Conservation (phyloP, 345 rosid species). For the Crucihimalaya himalaica region DNA sequence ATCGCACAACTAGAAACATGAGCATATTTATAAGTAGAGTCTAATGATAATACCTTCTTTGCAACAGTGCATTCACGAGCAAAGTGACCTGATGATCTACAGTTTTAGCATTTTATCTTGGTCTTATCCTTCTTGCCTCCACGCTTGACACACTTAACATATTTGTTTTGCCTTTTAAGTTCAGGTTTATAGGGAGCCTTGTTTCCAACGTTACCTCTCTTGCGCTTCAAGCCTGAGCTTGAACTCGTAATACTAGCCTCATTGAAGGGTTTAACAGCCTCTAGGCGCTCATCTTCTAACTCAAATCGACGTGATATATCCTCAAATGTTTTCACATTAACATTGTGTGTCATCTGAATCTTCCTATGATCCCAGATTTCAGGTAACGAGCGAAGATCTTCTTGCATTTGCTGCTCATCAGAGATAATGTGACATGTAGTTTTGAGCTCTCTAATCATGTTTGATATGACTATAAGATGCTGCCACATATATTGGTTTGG, state of each 20-base stretch:
- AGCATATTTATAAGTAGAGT: neutral
- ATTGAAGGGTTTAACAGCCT: neutral
- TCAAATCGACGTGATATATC: slow-evolving; percentile 16
- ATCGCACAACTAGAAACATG: slow-evolving; percentile 14
- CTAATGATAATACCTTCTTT: slow-evolving; percentile 9
- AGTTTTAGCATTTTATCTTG: too few species aligned
- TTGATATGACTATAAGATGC: too few species aligned
- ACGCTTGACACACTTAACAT: neutral
- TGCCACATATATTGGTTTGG: too few species aligned
- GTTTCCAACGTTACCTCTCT: neutral
- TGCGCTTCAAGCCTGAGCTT: neutral
- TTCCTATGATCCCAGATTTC: slow-evolving; percentile 10
- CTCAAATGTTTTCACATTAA: neutral
- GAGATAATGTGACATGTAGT: too few species aligned
- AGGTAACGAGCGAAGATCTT: neutral
- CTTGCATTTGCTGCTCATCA: too few species aligned
- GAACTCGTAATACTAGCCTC: neutral
- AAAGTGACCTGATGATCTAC: too few species aligned
- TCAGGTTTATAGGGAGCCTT: neutral
- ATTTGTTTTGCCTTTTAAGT: neutral
- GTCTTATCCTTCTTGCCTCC: too few species aligned
- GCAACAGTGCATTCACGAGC: neutral
- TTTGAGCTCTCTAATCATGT: too few species aligned
- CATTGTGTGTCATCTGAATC: neutral
- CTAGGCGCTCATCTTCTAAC: slow-evolving; percentile 15